Conservation (phyloP, 805 yeast species). For the Candida verbasci region DNA sequence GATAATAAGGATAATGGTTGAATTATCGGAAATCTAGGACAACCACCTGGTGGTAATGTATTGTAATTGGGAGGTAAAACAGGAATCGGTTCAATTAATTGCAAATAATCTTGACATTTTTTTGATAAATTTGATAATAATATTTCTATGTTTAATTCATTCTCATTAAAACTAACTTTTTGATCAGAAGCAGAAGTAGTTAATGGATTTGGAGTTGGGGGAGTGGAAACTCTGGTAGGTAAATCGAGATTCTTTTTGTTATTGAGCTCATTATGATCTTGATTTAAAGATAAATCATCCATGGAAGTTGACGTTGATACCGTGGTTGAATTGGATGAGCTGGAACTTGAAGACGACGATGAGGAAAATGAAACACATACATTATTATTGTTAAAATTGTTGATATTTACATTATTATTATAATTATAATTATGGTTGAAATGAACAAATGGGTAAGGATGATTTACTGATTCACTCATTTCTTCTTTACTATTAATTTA, state of each 20-base stretch:
- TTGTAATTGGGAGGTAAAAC: conserved; percentile 35
- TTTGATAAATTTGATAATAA: not conserved
- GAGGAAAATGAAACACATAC: not conserved
- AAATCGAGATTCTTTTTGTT: no score
- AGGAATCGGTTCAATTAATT: conserved; percentile 34
- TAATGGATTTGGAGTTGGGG: conserved; percentile 8
- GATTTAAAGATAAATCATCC: conserved; percentile 6
- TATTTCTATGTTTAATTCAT: not conserved
- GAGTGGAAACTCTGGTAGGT: conserved; percentile 1
- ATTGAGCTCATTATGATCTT: not conserved
- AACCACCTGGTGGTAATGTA: conserved; percentile 41
- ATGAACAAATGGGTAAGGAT: no score
- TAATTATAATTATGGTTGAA: no score
- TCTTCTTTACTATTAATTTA: no score
- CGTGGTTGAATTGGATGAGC: no score
- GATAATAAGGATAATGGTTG: not conserved
- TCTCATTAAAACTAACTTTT: no score
- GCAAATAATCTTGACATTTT: conserved; percentile 17
- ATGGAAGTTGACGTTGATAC: conserved; percentile 2
- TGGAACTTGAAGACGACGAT: conserved; percentile 3
- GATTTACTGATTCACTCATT: no score
- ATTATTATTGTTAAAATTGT: no score
- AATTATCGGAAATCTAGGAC: conserved; percentile 34
- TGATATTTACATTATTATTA: no score
- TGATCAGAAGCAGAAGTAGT: no score